Evolutionary conservation across 805 yeast genomes (phyloP).

Genomic region (Wickerhamomyces subpelliculosus): DNA sequence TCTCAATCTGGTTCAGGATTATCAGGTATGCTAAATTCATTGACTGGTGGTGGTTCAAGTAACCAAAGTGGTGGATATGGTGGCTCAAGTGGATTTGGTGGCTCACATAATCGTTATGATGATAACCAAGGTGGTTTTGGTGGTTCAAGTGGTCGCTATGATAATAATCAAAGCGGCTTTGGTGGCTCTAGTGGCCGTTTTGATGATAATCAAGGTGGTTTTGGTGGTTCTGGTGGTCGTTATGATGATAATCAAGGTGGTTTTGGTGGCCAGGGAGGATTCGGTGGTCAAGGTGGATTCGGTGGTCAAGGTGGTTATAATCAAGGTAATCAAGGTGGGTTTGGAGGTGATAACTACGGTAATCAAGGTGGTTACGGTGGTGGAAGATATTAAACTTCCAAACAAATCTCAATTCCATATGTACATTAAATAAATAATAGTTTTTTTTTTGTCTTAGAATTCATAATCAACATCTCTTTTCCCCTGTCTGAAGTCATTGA

Average conservation of each 20-base stretch:
- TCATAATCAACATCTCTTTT: neutral
- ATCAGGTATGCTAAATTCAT: no score
- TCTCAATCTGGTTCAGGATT: no score
- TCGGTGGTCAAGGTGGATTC: constrained; percentile 1
- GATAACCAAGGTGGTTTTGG: constrained; percentile 1
- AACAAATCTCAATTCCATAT: no score
- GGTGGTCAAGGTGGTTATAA: constrained; percentile 2
- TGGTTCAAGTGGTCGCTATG: neutral
- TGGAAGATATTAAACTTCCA: no score
- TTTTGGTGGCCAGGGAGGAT: neutral
- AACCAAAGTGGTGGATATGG: no score
- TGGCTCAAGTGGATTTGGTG: neutral
- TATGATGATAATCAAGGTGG: constrained; percentile 2
- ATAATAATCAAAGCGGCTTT: neutral
- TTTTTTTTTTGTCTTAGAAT: neutral
- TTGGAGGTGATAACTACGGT: no score
- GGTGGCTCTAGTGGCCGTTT: constrained; percentile 1
- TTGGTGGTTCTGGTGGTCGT: constrained; percentile 2
- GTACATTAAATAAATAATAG: neutral
- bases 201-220: constrained; percentile 1
- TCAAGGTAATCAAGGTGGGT: no score
- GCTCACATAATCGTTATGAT: neutral
- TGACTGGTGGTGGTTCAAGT: neutral
- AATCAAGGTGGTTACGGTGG: no score
- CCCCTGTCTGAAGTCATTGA: constrained; percentile 14